Conservation (phyloP, 345 rosid species). For the Kandelia obovata region DNA sequence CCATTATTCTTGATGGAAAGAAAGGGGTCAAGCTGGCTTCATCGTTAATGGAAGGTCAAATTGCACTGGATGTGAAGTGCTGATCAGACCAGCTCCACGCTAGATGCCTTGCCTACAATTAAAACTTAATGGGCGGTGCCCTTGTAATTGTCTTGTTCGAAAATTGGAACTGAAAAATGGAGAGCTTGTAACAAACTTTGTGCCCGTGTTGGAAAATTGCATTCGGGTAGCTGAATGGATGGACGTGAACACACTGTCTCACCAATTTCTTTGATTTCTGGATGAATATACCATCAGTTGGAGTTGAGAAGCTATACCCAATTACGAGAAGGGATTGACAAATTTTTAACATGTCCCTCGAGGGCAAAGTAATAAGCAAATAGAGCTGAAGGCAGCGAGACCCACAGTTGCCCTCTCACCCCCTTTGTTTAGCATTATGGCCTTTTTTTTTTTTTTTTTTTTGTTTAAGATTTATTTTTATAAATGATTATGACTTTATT, state of each 20-base stretch:
- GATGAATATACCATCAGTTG: slow-evolving; percentile 6
- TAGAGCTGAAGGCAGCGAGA: slow-evolving; percentile 19
- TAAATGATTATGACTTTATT: slow-evolving; percentile 2
- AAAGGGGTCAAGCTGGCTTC: slow-evolving; percentile 18
- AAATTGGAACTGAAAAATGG: slow-evolving; percentile 8
- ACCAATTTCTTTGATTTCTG: neutral
- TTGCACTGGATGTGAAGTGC: slow-evolving; percentile 13
- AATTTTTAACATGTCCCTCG: slow-evolving; percentile 1
- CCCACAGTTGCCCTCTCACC: slow-evolving; percentile 24
- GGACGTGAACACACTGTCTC: neutral
- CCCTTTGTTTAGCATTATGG: slow-evolving; percentile 13
- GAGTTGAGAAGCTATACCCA: neutral
- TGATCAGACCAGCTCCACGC: slow-evolving; percentile 24
- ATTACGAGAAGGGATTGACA: neutral
- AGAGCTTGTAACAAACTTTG: slow-evolving; percentile 16
- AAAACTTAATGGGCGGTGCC: slow-evolving; percentile 13
- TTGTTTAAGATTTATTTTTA: too few relatives aligned
- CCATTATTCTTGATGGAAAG: slow-evolving; percentile 25
- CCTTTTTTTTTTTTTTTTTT: neutral
- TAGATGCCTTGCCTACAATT: slow-evolving; percentile 12
- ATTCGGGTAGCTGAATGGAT: too few relatives aligned
- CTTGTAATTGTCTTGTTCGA: slow-evolving; percentile 3
- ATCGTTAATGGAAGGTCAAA: slow-evolving; percentile 20
- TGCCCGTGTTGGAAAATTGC: slow-evolving; percentile 1
- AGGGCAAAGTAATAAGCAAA: slow-evolving; percentile 23